Evolutionary conservation across 768 basidiomycete genomes (phyloP), one percentile per base, ranked within the genome.

Genomic region (Terana coerulea): DNA sequence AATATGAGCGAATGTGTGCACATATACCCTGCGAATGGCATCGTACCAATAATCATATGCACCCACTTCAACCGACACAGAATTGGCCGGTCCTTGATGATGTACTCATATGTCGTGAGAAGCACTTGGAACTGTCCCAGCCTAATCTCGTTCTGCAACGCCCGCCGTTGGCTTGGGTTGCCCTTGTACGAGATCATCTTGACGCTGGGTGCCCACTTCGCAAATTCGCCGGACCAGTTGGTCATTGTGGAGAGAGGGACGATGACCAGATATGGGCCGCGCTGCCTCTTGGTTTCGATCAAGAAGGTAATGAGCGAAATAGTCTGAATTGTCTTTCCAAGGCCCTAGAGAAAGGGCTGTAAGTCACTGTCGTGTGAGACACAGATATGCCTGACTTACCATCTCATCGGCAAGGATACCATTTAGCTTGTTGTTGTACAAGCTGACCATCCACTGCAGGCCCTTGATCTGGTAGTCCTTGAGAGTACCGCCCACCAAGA

Each of bases 401-500:
- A 95, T 95, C 71, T 93, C 90, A 61, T 98, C 94, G 54, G 94
- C 94, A 37, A 97, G 69, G 58, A 98, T 97, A 53, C 94, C 94
- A 61, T 97, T 95, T 54, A 97, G 77, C 63, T 86, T 83, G 75
- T 97, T 98, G 69, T 98, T 97, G 69, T 94, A 97, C 71, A 97
- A 75, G 69, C 88, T 91, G 61, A 98, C 94, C 94, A 97, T 95
- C 93, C 94, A 98, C 69, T 95, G 94, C 61, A 98, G 68, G 52
- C 94, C 94, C 72, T 95, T 94, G 61, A 97, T 52, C 69, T 97
- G 94, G 65, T 97, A 95, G 41, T 95, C 93, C 69, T 97, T 98
- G 61, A 98, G 75, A 1, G 85, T 91, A 40, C 94, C 94, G 54
- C 93, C 94, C 28, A 88, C 65, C 15, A 97, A 80, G 24, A 97